These are phyloP conservation scores for Isoetes taiwanensis DNA, from an alignment of 75 land plant genomes.

Conservation along the genomic window DNA sequence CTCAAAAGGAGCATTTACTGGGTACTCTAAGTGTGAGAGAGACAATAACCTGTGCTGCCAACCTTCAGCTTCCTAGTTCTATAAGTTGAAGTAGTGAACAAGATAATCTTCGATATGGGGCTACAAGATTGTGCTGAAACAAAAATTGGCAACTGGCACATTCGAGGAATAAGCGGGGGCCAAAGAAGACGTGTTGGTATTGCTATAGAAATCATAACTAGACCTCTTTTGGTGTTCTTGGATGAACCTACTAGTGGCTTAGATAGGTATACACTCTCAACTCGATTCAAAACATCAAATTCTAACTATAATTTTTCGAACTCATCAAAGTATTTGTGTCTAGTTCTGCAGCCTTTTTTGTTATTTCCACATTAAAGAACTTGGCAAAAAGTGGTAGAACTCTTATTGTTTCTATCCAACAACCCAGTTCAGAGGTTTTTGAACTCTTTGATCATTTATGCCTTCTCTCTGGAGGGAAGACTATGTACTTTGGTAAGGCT, in stretches of 20 bases:
- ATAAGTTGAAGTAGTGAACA: slow-evolving; percentile 64
- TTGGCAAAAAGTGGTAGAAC: too few relatives aligned
- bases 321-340: too few relatives aligned
- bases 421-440: too few relatives aligned
- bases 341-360: too few relatives aligned
- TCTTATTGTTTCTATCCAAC: too few relatives aligned
- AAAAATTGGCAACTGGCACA: slow-evolving; percentile 91
- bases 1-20: slow-evolving; percentile 79
- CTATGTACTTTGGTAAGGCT: too few relatives aligned
- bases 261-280: too few relatives aligned
- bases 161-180: slow-evolving; percentile 89
- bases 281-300: too few relatives aligned
- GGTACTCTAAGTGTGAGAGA: slow-evolving; percentile 85
- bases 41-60: slow-evolving; percentile 64
- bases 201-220: slow-evolving; percentile 77
- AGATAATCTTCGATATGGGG: slow-evolving; percentile 88
- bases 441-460: too few relatives aligned
- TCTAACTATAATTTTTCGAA: too few relatives aligned
- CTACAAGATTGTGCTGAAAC: slow-evolving; percentile 95
- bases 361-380: too few relatives aligned
- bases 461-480: too few relatives aligned
- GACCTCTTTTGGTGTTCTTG: slow-evolving; percentile 74
- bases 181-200: slow-evolving; percentile 90
- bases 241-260: slow-evolving; percentile 97
- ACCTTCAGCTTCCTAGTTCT: slow-evolving; percentile 59